Base-by-base conservation (phyloP, 768 basidiomycete species). In the Lactifluus hygrophoroides region DNA sequence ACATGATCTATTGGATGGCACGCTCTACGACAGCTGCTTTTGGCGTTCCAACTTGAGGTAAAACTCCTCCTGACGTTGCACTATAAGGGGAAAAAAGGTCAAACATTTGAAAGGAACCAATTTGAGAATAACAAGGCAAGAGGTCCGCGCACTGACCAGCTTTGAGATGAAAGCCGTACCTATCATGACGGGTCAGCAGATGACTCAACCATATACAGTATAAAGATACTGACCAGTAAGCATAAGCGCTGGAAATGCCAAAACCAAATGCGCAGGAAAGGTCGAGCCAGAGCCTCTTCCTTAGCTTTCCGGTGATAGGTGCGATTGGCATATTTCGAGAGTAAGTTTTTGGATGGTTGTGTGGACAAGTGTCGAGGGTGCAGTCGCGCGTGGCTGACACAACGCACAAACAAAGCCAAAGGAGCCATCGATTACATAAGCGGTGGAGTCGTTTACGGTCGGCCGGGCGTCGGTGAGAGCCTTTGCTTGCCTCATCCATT, bases 271-370 rank as follows among this genome's bases (percentile, higher is more conserved):
- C 80, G 66, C 81, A 76, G 47, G 82, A 77, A 62, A 95, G 66
- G 70, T 96, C 94, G 62, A 91, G 82, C 83, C 90, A 90, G 73
- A 94, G 83, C 67, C 84, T 79, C 75, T 94, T 95, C 76, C 93
- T 88, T 75, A 94, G 88, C 76, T 83, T 92, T 71, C 93, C 93
- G 51, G 88, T 88, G 73, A 95, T 93, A 66, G 93, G 92, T 61
- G 90, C 86, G 70, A 95, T 87, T 68, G 89, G 72, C 89, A 92
- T 92, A 16, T 21, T 43, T n/a, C n/a, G n/a, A n/a, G n/a, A n/a
- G n/a, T n/a, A n/a, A n/a, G n/a, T n/a, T 17, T 6, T 14, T 42
- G 40, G n/a, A 3, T 4, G 58, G 51, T 56, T 67, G 65, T 66
- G 69, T 69, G 69, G 51, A 54, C 61, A 30, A 40, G 48, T 37